Evolutionary conservation across 129 eudicot species (phyloP).

Genomic region (Chrysanthemum lavandulifolium): DNA sequence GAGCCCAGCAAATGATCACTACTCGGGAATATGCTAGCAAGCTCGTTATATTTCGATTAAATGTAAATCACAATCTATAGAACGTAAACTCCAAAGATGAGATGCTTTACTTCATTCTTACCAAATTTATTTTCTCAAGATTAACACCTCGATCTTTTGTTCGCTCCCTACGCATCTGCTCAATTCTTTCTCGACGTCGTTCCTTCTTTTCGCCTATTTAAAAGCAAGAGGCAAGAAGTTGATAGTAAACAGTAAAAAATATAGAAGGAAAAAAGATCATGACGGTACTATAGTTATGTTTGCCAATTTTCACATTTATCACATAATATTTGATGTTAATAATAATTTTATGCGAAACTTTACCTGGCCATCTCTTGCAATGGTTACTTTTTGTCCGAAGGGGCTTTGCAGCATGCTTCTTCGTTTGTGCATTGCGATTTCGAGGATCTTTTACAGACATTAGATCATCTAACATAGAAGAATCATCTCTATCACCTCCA

Average conservation of each 20-base stretch:
- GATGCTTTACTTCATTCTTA: slow-evolving; percentile 34
- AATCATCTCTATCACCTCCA: too few species aligned
- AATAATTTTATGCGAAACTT: neutral
- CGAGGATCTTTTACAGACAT: slow-evolving; percentile 77
- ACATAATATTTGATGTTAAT: neutral
- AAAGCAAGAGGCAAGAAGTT: too few species aligned
- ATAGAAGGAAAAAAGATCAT: too few species aligned
- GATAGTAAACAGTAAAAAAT: too few species aligned
- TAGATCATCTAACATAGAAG: slow-evolving; percentile 56
- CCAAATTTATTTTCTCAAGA: slow-evolving; percentile 72
- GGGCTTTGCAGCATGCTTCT: slow-evolving; percentile 54
- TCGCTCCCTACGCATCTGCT: slow-evolving; percentile 75
- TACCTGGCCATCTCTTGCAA: slow-evolving; percentile 70
- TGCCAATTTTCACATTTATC: slow-evolving; percentile 3
- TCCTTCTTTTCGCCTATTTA: slow-evolving; percentile 61
- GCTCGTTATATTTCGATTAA: neutral
- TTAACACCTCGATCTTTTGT: slow-evolving; percentile 81
- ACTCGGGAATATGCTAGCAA: neutral
- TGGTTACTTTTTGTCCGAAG: slow-evolving; percentile 48
- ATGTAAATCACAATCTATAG: neutral
- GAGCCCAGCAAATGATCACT: slow-evolving; percentile 14
- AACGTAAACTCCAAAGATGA: neutral
- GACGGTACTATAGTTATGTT: neutral
- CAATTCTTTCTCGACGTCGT: slow-evolving; percentile 69
- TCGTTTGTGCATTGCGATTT: slow-evolving; percentile 51